Conservation (phyloP, 352 stramenopile species). For the Peronospora tabacina region DNA sequence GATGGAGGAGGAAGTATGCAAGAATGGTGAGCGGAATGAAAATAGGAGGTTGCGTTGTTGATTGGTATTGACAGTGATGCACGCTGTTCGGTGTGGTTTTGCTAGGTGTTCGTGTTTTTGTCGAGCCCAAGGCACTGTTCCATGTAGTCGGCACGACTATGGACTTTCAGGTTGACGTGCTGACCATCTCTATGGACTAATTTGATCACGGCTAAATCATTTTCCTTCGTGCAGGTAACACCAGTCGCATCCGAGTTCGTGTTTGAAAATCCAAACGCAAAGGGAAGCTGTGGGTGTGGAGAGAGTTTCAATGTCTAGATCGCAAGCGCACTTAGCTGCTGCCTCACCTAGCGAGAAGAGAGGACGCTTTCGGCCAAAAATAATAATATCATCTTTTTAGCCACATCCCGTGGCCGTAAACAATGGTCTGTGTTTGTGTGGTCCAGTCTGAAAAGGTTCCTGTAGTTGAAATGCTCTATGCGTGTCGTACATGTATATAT, state of each 20-base stretch:
- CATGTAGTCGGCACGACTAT: constrained; percentile 98
- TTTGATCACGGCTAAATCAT: not conserved
- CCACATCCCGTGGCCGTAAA: not conserved
- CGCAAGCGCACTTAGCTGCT: constrained; percentile 3
- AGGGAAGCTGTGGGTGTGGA: constrained; percentile 97
- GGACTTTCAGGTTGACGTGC: constrained; percentile 88
- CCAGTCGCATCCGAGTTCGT: constrained; percentile 97
- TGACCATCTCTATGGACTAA: not conserved
- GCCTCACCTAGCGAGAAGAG: constrained; percentile 1
- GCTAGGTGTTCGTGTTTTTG: constrained; percentile 92
- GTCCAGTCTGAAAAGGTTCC: not conserved
- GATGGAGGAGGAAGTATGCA: constrained; percentile 91
- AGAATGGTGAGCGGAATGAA: constrained; percentile 48
- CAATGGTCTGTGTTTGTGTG: not conserved
- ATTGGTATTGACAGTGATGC: constrained; percentile 4
- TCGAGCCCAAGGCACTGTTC: constrained; percentile 98
- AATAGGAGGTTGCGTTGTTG: not conserved
- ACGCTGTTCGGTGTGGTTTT: constrained; percentile 1
- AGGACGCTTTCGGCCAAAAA: constrained; percentile 18
- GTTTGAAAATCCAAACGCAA: constrained; percentile 99
- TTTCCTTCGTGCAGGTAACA: constrained; percentile 66
- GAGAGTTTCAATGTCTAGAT: constrained; percentile 98
- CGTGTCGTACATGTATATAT: too few relatives aligned
- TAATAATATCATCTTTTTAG: constrained; percentile 37
- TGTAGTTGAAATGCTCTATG: too few relatives aligned